Conservation (phyloP, 1,284 basidiomycete genomes). For the Pyrrhoderma noxium region DNA sequence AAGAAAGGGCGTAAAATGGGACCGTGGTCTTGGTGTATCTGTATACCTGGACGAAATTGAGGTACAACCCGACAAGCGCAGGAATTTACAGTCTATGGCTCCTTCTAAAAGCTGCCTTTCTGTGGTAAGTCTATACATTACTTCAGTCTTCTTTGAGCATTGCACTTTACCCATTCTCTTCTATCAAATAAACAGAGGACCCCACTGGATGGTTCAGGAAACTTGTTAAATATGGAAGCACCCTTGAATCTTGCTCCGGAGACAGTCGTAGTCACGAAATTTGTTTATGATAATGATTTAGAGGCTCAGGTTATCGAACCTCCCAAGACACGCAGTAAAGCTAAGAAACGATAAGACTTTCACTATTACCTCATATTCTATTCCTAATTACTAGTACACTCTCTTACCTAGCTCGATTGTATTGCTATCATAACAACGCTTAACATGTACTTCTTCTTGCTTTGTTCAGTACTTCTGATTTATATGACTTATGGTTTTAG, state of each 20-base stretch:
- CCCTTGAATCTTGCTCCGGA: conserved; percentile 62
- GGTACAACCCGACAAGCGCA: conserved; percentile 37
- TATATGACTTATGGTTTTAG: too few species aligned
- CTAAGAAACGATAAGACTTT: conserved; percentile 32
- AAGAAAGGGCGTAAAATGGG: conserved; percentile 70
- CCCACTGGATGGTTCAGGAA: conserved; percentile 69
- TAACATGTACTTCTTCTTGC: too few species aligned
- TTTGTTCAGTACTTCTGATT: too few species aligned
- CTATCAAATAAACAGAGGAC: conserved; percentile 38
- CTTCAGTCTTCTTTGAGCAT: neutral
- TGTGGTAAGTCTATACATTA: conserved; percentile 20
- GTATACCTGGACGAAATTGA: conserved; percentile 55
- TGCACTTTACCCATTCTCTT: too few species aligned
- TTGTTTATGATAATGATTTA: conserved; percentile 74
- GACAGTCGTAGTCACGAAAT: conserved; percentile 69
- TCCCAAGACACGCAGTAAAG: conserved; percentile 44
- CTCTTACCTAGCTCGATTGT: too few species aligned
- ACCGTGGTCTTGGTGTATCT: conserved; percentile 56
- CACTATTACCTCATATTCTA: neutral
- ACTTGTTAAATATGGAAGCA: conserved; percentile 52
- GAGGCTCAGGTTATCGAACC: conserved; percentile 24
- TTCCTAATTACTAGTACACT: neutral
- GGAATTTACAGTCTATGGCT: conserved; percentile 31
- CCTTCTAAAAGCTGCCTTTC: conserved; percentile 56
- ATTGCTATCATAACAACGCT: too few species aligned